phyloP scores from a whole-genome alignment of 768 basidiomycete species.

The Collybia nuda region DNA sequence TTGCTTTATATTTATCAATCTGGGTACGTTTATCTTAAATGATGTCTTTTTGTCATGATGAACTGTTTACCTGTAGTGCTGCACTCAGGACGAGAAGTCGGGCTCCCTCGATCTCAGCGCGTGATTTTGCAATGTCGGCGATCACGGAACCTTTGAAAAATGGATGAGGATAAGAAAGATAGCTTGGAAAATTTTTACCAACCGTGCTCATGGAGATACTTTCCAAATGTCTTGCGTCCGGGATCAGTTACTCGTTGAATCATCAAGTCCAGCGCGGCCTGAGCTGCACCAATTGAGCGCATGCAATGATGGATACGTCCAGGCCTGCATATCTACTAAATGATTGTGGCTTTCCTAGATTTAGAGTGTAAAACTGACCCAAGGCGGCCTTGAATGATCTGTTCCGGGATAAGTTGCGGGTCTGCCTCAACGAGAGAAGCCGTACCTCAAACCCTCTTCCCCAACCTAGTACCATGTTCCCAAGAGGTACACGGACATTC shows the following conservation, averaged over 20 bases:
- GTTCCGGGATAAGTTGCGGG: background rate
- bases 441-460: slow-evolving; percentile 90
- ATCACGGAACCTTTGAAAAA: slow-evolving; percentile 70
- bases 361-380: slow-evolving; percentile 49
- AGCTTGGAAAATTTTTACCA: too few species aligned
- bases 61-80: slow-evolving; percentile 66
- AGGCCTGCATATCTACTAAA: slow-evolving; percentile 48
- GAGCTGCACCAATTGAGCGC: slow-evolving; percentile 91
- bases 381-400: slow-evolving; percentile 94
- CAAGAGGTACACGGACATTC: slow-evolving; percentile 85
- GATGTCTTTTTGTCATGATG: background rate
- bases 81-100: slow-evolving; percentile 90
- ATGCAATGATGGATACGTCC: slow-evolving; percentile 98
- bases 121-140: slow-evolving; percentile 86
- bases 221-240: slow-evolving; percentile 89
- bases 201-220: slow-evolving; percentile 90
- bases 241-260: slow-evolving; percentile 93
- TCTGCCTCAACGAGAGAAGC: background rate
- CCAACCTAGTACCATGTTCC: slow-evolving; percentile 88
- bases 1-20: slow-evolving; percentile 90
- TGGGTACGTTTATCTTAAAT: slow-evolving; percentile 26
- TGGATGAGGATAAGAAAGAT: background rate
- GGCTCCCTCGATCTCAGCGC: slow-evolving; percentile 90
- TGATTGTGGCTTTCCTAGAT: background rate
- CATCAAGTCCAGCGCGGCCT: slow-evolving; percentile 82